Conservation (phyloP, 495 filamentous ascomycete species). For the Monascus purpureus region DNA sequence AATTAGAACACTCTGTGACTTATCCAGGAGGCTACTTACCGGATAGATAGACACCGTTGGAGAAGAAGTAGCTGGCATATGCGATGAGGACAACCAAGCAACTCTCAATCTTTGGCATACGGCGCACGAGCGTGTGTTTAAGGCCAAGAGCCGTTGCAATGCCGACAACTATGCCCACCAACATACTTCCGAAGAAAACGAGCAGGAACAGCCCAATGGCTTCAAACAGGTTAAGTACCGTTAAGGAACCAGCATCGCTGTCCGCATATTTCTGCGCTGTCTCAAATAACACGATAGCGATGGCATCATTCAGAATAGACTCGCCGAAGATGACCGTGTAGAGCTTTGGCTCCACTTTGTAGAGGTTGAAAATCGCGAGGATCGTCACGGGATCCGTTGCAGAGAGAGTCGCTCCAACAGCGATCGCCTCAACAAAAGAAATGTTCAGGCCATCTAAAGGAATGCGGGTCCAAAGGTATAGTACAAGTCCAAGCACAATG, state of each 20-base stretch:
- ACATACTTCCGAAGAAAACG: slow-evolving; percentile 87
- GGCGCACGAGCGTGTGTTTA: slow-evolving; percentile 83
- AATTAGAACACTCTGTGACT: no score
- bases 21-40: no score
- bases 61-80: slow-evolving; percentile 94
- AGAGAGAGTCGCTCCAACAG: slow-evolving; percentile 87
- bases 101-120: slow-evolving; percentile 93
- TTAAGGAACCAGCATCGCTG: slow-evolving; percentile 45
- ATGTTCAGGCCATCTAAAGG: slow-evolving; percentile 75
- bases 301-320: slow-evolving; percentile 93
- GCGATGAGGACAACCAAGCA: slow-evolving; percentile 86
- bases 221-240: slow-evolving; percentile 67
- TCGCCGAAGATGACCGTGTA: slow-evolving; percentile 98
- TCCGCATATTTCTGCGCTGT: slow-evolving; percentile 78
- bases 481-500: slow-evolving; percentile 71
- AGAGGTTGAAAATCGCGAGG: slow-evolving; percentile 95
- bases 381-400: slow-evolving; percentile 97
- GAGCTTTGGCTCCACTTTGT: slow-evolving; percentile 96
- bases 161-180: slow-evolving; percentile 77
- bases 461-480: slow-evolving; percentile 80
- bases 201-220: slow-evolving; percentile 88
- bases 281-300: slow-evolving; percentile 97
- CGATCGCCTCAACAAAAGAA: slow-evolving; percentile 85
- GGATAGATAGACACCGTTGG: slow-evolving; percentile 86
- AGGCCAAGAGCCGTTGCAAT: slow-evolving; percentile 73